Evolutionary conservation across 192 early-diverging fungal genomes (phyloP).

Genomic region (Rhizophagus clarus): DNA sequence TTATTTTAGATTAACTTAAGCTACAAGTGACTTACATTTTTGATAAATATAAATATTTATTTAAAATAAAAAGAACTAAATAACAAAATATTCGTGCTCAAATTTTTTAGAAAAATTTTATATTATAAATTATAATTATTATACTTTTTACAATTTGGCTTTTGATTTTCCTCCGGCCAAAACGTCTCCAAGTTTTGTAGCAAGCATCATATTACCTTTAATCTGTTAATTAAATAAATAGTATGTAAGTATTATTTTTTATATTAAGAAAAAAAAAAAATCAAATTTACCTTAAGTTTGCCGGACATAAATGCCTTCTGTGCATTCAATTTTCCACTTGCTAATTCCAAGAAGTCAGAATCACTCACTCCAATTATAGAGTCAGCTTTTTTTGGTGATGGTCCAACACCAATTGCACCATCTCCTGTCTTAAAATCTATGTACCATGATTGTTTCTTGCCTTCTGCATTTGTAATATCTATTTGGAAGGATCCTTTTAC

Average conservation of each 20-base stretch:
- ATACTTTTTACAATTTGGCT: slow-evolving; percentile 57
- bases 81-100: no score
- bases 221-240: slow-evolving; percentile 49
- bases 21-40: no score
- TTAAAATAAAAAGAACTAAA: no score
- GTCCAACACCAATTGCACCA: slow-evolving; percentile 62
- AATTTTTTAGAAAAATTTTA: no score
- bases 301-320: slow-evolving; percentile 89
- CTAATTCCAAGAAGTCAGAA: slow-evolving; percentile 79
- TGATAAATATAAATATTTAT: no score
- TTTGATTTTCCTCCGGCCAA: slow-evolving; percentile 60
- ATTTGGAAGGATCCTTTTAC: slow-evolving; percentile 22
- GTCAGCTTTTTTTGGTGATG: slow-evolving; percentile 66
- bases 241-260: slow-evolving; percentile 42
- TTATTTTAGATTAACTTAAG: no score
- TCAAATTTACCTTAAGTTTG: slow-evolving; percentile 72
- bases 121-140: not conserved
- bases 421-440: slow-evolving; percentile 82
- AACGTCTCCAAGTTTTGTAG: slow-evolving; percentile 64
- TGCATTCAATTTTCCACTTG: slow-evolving; percentile 77
- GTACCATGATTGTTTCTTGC: slow-evolving; percentile 70
- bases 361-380: slow-evolving; percentile 72
- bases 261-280: not conserved
- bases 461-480: slow-evolving; percentile 62
- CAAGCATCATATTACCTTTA: slow-evolving; percentile 71